These are phyloP conservation scores for Penicillium sclerotigenum DNA, from an alignment of 2,329 filamentous ascomycete species.

Conservation along the genomic window DNA sequence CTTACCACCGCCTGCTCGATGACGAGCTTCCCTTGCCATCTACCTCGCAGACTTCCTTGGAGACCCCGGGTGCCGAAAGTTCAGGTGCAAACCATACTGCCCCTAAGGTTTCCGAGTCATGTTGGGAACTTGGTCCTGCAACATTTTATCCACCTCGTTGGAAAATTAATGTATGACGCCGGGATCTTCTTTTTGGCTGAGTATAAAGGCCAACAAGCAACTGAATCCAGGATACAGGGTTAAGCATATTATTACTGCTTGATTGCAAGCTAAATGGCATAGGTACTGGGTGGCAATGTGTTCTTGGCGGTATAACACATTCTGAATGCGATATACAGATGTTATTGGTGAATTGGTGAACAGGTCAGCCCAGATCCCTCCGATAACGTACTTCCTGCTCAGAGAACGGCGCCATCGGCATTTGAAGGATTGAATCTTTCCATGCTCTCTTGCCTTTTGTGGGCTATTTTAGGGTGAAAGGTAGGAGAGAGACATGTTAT, in stretches of 20 bases:
- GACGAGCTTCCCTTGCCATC: neutral
- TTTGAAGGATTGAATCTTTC: neutral
- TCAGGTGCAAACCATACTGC: neutral
- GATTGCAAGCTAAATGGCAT: neutral
- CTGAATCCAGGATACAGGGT: no score
- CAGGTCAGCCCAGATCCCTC: neutral
- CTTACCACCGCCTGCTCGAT: constrained; percentile 21
- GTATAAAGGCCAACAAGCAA: neutral
- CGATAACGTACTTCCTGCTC: constrained; percentile 2
- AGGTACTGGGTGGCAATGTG: neutral
- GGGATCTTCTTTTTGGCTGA: neutral
- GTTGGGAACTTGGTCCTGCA: constrained; percentile 3
- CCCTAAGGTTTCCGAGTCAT: neutral
- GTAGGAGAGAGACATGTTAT: neutral
- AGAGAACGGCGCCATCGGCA: neutral
- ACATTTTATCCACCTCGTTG: neutral
- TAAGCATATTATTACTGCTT: neutral
- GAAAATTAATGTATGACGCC: neutral
- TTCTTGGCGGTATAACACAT: neutral
- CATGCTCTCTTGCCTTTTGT: neutral
- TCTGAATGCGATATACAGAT: neutral
- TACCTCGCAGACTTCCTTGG: neutral
- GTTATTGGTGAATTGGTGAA: neutral
- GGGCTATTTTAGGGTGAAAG: neutral
- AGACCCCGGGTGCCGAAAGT: neutral